Percentiles rank a stretch among this genome's conserved stretches.
These are phyloP conservation scores for Endocalyx cinctus DNA, from an alignment of 2,329 filamentous ascomycete species.

Conservation along the genomic window DNA sequence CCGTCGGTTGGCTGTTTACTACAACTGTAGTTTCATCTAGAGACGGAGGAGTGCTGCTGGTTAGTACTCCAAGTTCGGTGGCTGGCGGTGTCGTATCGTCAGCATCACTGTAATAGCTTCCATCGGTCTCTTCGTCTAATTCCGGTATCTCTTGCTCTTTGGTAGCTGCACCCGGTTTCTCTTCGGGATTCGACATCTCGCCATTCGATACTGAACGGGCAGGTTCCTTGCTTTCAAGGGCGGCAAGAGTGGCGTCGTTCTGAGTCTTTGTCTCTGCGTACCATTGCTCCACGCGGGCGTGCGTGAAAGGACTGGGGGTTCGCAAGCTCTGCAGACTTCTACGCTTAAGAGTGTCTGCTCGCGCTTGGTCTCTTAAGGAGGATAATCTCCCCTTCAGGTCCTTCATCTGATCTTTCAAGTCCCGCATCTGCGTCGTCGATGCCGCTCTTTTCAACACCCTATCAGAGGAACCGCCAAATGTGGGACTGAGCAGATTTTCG, in stretches of 20 bases:
- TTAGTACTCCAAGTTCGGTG: neutral
- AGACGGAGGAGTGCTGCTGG: too few species aligned
- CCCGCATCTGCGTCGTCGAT: conserved; percentile 68
- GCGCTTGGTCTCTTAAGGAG: conserved; percentile 69
- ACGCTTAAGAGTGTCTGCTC: conserved; percentile 73
- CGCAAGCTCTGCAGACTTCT: conserved; percentile 72
- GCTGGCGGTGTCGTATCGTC: conserved; percentile 14
- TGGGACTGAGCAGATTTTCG: conserved; percentile 40
- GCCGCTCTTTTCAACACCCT: conserved; percentile 58
- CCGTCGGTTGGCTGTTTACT: conserved; percentile 22
- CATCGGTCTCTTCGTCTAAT: conserved; percentile 22
- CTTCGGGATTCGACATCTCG: too few species aligned
- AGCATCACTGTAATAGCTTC: conserved; percentile 24
- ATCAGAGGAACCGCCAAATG: conserved; percentile 36
- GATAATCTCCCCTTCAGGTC: conserved; percentile 83
- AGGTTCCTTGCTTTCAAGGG: conserved; percentile 8
- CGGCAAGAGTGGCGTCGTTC: conserved; percentile 8
- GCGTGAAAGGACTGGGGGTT: conserved; percentile 74
- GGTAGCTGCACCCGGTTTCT: conserved; percentile 6
- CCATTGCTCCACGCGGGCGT: conserved; percentile 56
- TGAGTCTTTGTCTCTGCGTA: conserved; percentile 31
- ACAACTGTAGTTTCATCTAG: neutral
- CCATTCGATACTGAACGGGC: conserved; percentile 2
- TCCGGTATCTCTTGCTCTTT: conserved; percentile 5
- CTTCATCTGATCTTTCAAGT: conserved; percentile 78